Percentiles rank a stretch among this genome's conserved stretches.
These are phyloP conservation scores for Corchorus olitorius DNA, from an alignment of 345 rosid species.

Conservation along the genomic window DNA sequence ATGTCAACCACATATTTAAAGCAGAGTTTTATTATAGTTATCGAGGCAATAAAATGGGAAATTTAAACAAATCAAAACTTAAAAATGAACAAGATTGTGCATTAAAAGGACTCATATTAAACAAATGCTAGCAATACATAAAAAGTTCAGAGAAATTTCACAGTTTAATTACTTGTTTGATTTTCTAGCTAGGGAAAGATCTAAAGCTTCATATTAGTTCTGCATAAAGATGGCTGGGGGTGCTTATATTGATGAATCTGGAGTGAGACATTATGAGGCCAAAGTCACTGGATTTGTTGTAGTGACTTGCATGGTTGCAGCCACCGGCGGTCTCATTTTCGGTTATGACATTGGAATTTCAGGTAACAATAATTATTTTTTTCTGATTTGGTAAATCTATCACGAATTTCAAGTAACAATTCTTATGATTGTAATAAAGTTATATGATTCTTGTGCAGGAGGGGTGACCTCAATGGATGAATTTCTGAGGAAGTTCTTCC, in stretches of 20 bases:
- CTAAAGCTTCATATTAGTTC: not conserved
- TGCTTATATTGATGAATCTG: not conserved
- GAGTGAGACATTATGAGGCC: not conserved
- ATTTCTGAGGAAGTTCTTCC: slow-evolving; percentile 45
- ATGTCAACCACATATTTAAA: not conserved
- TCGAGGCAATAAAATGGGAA: not conserved
- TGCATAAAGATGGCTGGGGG: not conserved
- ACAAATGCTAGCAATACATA: no score
- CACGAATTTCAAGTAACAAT: not conserved
- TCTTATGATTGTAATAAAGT: no score
- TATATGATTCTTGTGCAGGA: slow-evolving; percentile 23
- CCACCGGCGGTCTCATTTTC: slow-evolving; percentile 5
- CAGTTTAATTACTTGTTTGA: no score
- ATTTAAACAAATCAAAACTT: not conserved
- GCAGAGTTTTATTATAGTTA: not conserved
- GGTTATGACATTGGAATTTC: slow-evolving; percentile 10
- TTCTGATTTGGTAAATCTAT: no score
- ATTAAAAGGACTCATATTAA: no score
- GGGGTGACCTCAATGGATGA: slow-evolving; percentile 56
- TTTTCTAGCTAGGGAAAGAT: no score
- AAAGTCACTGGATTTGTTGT: not conserved
- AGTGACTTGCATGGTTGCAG: not conserved
- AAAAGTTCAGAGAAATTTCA: no score
- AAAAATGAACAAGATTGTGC: not conserved
- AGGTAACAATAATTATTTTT: not conserved